phyloP scores from a whole-genome alignment of 2,329 filamentous ascomycete species.

The Alternaria brassicae region DNA sequence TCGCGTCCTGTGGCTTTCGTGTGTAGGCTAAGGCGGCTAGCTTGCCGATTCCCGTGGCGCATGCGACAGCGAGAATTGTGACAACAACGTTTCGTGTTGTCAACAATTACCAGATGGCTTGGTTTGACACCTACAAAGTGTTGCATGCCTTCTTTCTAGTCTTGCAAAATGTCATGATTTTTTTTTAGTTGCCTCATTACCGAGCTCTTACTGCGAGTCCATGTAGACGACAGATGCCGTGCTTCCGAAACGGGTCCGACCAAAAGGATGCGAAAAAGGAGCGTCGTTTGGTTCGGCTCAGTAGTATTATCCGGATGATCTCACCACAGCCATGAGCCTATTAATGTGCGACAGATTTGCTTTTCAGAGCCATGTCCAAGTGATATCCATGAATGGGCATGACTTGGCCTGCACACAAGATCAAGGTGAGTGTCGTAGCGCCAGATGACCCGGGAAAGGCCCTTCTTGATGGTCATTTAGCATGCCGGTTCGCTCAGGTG shows the following conservation, averaged over 20 bases:
- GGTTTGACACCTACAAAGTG: background rate
- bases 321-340: no score
- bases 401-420: background rate
- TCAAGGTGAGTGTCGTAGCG: background rate
- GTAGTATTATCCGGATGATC: background rate
- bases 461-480: background rate
- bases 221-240: background rate
- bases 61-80: slow-evolving; percentile 4
- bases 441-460: background rate
- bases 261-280: background rate
- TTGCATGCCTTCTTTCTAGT: background rate
- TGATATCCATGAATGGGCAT: background rate
- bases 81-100: background rate
- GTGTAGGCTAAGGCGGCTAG: slow-evolving; percentile 12
- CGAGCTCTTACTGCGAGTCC: background rate
- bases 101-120: background rate
- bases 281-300: background rate
- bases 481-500: background rate
- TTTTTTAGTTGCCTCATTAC: background rate
- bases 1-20: slow-evolving; percentile 16
- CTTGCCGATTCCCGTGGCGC: slow-evolving; percentile 24
- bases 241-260: background rate
- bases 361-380: background rate
- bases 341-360: background rate
- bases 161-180: background rate